Percentiles rank a stretch among this genome's conserved stretches.
These are phyloP conservation scores for Agrocybe praecox DNA, from an alignment of 768 basidiomycete genomes.

Conservation along the genomic window DNA sequence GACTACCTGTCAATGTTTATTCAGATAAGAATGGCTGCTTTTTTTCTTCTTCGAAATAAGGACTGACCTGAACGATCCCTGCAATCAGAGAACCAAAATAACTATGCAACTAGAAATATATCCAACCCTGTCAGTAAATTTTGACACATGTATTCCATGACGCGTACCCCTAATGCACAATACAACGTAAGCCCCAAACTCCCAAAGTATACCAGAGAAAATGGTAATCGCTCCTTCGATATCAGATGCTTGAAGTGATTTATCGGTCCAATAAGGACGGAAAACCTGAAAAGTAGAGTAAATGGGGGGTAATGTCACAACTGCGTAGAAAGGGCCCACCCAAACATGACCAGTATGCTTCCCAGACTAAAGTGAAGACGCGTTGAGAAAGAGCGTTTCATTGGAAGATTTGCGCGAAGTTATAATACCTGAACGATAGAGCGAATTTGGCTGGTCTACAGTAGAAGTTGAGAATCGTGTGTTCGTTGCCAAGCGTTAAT, in stretches of 20 bases:
- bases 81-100: constrained; percentile 86
- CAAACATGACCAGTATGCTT: constrained; percentile 94
- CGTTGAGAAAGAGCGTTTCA: not conserved
- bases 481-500: constrained; percentile 4
- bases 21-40: not conserved
- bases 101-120: constrained; percentile 70
- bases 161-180: constrained; percentile 80
- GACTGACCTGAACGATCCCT: constrained; percentile 77
- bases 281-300: constrained; percentile 52
- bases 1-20: constrained; percentile 53
- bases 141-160: not conserved
- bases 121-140: not conserved
- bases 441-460: constrained; percentile 89
- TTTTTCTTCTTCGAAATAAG: not conserved
- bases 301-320: not conserved
- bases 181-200: constrained; percentile 88
- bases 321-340: constrained; percentile 47
- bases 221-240: constrained; percentile 82
- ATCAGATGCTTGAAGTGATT: constrained; percentile 90
- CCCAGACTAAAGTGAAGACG: constrained; percentile 58
- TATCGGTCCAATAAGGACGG: constrained; percentile 86
- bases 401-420: constrained; percentile 4
- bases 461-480: constrained; percentile 17
- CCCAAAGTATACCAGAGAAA: constrained; percentile 79
- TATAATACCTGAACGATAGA: constrained; percentile 71